These are phyloP conservation scores for Tylopilus subfusipes DNA, from an alignment of 768 basidiomycete genomes.

Conservation along the genomic window DNA sequence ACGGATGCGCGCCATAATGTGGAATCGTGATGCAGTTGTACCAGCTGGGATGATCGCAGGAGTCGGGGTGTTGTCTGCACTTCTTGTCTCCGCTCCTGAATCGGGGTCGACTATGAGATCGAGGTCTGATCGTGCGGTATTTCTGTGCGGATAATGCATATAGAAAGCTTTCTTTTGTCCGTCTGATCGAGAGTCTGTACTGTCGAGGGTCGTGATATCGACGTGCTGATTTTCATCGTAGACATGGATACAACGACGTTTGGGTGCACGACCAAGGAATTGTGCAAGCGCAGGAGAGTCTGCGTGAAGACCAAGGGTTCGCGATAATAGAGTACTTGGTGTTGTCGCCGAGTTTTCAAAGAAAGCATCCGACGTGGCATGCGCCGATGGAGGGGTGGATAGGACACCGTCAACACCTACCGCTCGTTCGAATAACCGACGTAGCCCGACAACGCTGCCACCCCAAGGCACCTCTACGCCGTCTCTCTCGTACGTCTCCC, in stretches of 20 bases:
- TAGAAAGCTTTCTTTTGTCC: conserved; percentile 27
- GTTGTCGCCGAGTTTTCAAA: conserved; percentile 6
- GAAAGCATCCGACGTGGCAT: neutral
- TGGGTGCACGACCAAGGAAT: conserved; percentile 45
- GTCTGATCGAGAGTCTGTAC: neutral
- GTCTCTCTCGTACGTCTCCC: conserved; percentile 38
- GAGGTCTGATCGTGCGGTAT: conserved; percentile 36
- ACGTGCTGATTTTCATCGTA: conserved; percentile 32
- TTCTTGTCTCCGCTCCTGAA: neutral
- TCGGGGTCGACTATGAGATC: conserved; percentile 27
- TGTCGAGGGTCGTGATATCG: conserved; percentile 30
- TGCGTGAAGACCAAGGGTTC: conserved; percentile 48
- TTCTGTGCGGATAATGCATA: conserved; percentile 41
- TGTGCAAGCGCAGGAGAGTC: conserved; percentile 50
- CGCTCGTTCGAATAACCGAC: conserved; percentile 48
- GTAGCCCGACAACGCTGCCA: conserved; percentile 41
- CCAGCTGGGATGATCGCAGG: conserved; percentile 10
- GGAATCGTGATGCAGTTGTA: conserved; percentile 39
- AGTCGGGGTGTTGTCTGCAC: neutral
- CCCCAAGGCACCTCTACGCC: conserved; percentile 35
- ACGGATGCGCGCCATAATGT: conserved; percentile 41
- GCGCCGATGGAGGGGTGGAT: conserved; percentile 6
- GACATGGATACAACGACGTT: conserved; percentile 40
- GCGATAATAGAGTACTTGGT: conserved; percentile 40
- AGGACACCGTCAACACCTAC: conserved; percentile 37